Evolutionary conservation across 352 stramenopile species (phyloP), one percentile per base, ranked within the genome.

Genomic region (Pythium apleroticum): DNA sequence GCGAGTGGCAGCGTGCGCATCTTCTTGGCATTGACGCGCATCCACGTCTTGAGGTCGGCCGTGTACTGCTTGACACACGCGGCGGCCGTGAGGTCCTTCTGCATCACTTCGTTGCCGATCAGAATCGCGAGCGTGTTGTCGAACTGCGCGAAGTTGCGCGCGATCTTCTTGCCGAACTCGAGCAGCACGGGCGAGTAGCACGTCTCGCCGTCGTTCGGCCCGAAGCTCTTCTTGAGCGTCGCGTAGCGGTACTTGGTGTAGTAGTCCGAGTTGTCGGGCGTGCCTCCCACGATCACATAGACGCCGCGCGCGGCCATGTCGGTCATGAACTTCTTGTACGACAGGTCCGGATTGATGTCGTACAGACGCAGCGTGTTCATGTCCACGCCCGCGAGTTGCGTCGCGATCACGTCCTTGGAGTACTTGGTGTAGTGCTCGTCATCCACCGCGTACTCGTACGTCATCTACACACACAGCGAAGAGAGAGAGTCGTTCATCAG

Each of bases 31-130:
- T 96, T 93, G 27, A 89, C 86, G 37, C 74, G 75, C 88, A 96
- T 95, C 88, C 88, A 96, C 31, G 86, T 91, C 72, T 96, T 96
- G 41, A 96, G 54, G 57, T 96, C 88, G 1, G 86, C 57, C 22
- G 88, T 82, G 63, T 96, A 94, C 39, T 83, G 73, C 75, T 96
- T 96, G 14, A 96, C 86, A 69, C 88, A 96, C 9, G 86, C 86
- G 11, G 64, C 86, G 14, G 88, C 78, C 9, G 81, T 95, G 52
- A 95, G 78, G 57, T 95, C 84, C 15, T 79, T 71, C 68, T 96
- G 88, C 84, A 96, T 93, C 64, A 96, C 92, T 77, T 96, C 88
- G 71, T 96, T 96, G 25, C 83, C 88, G 50, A 96, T 81, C 48
- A 96, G 76, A 15, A 96, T 80, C 14, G 78, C 86, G 30, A 96